Evolutionary conservation across 305 asterid genomes (phyloP).

Genomic region (Fraxinus paxiana): DNA sequence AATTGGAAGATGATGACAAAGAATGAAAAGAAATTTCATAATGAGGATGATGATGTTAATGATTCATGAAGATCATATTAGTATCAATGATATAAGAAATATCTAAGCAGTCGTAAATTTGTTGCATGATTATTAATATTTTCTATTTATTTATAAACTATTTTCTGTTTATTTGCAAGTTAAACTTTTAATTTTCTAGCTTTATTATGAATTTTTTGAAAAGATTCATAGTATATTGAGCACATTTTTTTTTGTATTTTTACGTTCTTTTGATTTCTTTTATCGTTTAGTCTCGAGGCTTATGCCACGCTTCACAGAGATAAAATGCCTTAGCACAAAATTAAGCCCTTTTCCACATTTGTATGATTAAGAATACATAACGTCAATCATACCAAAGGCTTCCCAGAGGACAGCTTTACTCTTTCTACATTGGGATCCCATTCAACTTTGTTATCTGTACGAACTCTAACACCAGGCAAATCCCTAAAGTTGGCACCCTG

Average conservation of each 20-base stretch:
- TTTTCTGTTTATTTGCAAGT: neutral
- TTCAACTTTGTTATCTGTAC: conserved; percentile 55
- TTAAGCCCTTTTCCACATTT: neutral
- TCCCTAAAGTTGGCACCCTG: conserved; percentile 77
- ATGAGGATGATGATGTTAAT: neutral
- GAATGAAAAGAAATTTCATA: neutral
- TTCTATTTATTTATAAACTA: neutral
- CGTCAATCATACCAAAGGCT: conserved; percentile 57
- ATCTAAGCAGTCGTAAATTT: neutral
- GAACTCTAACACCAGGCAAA: conserved; percentile 57
- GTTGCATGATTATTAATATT: neutral
- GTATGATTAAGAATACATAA: neutral
- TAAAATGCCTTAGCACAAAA: neutral
- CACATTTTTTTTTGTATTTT: neutral
- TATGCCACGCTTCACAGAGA: neutral
- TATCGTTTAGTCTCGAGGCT: neutral
- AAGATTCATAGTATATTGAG: neutral
- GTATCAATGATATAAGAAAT: neutral
- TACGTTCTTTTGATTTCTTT: neutral
- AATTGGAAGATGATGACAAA: neutral
- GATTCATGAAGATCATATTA: neutral
- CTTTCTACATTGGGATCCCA: conserved; percentile 58
- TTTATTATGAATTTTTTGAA: neutral
- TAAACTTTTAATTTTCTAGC: neutral
- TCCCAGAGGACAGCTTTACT: conserved; percentile 51